phyloP scores from a whole-genome alignment of 2,329 filamentous ascomycete species.

The Ascosphaera aggregata region DNA sequence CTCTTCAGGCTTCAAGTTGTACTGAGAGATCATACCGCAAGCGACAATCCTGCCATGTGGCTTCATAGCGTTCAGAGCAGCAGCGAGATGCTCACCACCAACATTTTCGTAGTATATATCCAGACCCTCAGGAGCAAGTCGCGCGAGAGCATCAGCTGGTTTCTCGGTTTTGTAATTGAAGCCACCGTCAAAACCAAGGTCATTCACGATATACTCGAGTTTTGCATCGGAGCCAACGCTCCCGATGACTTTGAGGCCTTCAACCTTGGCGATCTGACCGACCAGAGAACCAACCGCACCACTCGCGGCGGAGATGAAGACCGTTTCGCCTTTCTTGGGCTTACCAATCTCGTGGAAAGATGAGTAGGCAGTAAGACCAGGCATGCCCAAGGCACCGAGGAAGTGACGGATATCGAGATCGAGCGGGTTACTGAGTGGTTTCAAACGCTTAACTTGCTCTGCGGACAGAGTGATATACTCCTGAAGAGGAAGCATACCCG shows the following conservation, averaged over 20 bases:
- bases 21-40: slow-evolving; percentile 50
- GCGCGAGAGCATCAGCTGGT: slow-evolving; percentile 39
- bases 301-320: slow-evolving; percentile 58
- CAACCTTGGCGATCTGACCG: slow-evolving; percentile 60
- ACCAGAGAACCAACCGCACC: slow-evolving; percentile 68
- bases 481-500: slow-evolving; percentile 33
- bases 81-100: slow-evolving; percentile 50
- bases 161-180: slow-evolving; percentile 82
- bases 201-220: slow-evolving; percentile 46
- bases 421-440: slow-evolving; percentile 41
- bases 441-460: slow-evolving; percentile 19
- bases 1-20: slow-evolving; percentile 38
- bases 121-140: slow-evolving; percentile 52
- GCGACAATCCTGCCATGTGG: slow-evolving; percentile 39
- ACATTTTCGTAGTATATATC: slow-evolving; percentile 74
- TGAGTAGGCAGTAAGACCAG: slow-evolving; percentile 51
- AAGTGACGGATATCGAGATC: slow-evolving; percentile 33
- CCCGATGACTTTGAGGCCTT: slow-evolving; percentile 57
- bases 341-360: slow-evolving; percentile 52
- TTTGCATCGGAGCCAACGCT: slow-evolving; percentile 63
- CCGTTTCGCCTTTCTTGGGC: slow-evolving; percentile 55
- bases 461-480: slow-evolving; percentile 41
- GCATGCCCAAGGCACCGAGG: slow-evolving; percentile 56
- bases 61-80: slow-evolving; percentile 41
- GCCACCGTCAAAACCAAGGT: slow-evolving; percentile 46